Evolutionary conservation across 345 rosid species (phyloP), one percentile per base, ranked within the genome.

Genomic region (Lepidium aucheri): DNA sequence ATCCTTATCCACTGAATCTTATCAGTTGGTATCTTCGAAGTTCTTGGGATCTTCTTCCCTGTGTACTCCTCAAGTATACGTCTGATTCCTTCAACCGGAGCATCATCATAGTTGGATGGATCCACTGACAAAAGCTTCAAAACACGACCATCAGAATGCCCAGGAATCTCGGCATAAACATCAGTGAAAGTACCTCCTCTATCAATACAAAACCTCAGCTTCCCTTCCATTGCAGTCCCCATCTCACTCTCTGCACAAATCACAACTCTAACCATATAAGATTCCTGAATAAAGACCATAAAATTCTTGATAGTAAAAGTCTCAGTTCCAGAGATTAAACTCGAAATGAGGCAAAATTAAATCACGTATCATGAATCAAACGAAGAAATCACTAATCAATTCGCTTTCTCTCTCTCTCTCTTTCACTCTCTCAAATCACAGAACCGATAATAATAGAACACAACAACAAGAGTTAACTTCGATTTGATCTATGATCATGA

Each of bases 121-220:
- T 93, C 99, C 8, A 90, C 99, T 4, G 99, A 93, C 61, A 93
- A 76, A 57, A 93, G 94, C 62, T 93, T 93, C 81, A 93, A 42
- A 12, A 88, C 96, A 39, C 80, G 84, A 14, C 92, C 97, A 39
- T 84, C 83, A 3, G 81, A 39, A 20, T 77, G 80, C 1, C 99
- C 96, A 0, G 99, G 99, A 39, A 94, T 77, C 76, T 90, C 97
- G 10, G 99, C 96, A 47, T 93, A 93, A n/a, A 93, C 88, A 60
- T 93, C 99, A 28, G 97, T 93, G 73, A 93, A 93, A 3, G 99
- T 90, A 8, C 97, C 99, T 6, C 99, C 99, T 81, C 96, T 81
- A 55, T 94, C 97, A 3, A 88, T 90, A 75, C 97, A 90, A 78
- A 90, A 88, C 73, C 89, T 72, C 9, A 94, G 78, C 67, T 85